Conservation (phyloP, 768 basidiomycete genomes). For the Paxillus involutus region DNA sequence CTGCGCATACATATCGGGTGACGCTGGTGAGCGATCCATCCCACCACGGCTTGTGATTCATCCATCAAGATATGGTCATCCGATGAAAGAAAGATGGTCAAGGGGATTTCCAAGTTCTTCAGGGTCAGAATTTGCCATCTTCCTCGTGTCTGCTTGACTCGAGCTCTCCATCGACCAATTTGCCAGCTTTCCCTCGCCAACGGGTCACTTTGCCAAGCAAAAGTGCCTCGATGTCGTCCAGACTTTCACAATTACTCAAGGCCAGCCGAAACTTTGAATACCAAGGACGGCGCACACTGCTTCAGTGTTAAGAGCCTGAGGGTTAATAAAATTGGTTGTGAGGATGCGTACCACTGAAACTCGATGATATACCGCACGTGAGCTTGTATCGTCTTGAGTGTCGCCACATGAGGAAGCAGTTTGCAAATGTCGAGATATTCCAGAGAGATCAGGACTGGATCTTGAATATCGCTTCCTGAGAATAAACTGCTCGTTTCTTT, state of each 20-base stretch:
- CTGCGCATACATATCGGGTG: no score
- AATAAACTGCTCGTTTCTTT: slow-evolving; percentile 49
- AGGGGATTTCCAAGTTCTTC: slow-evolving; percentile 5
- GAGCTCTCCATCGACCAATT: not conserved
- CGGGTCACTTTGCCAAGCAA: slow-evolving; percentile 43
- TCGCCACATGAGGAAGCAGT: slow-evolving; percentile 47
- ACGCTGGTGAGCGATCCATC: not conserved
- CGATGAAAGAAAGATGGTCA: not conserved
- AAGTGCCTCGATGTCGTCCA: slow-evolving; percentile 49
- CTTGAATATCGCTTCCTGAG: slow-evolving; percentile 44
- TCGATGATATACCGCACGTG: slow-evolving; percentile 71
- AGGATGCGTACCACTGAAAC: slow-evolving; percentile 57
- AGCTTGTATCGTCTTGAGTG: slow-evolving; percentile 51
- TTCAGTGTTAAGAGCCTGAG: slow-evolving; percentile 6
- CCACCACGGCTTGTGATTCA: not conserved
- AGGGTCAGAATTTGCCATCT: not conserved
- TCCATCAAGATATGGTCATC: not conserved
- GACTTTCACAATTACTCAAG: slow-evolving; percentile 39
- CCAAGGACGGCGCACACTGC: slow-evolving; percentile 53
- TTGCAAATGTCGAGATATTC: slow-evolving; percentile 69
- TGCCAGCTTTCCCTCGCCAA: slow-evolving; percentile 45
- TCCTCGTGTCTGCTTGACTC: not conserved
- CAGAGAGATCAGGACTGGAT: slow-evolving; percentile 64
- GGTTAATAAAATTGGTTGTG: not conserved
- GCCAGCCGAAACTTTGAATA: slow-evolving; percentile 53